Evolutionary conservation across 345 rosid genomes (phyloP).

Genomic region (Linum tenue): DNA sequence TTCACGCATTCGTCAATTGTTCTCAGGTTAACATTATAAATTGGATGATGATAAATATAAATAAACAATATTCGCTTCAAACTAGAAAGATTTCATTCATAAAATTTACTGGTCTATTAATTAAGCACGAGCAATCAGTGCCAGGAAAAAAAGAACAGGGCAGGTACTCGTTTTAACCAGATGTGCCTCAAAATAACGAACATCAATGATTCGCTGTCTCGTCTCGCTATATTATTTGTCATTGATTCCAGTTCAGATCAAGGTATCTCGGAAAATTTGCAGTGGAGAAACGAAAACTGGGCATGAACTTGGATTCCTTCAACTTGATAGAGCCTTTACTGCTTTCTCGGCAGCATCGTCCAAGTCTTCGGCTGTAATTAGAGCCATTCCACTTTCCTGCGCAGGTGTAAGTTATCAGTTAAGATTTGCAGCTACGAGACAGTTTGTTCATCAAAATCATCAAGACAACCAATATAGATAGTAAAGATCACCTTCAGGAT

Average conservation of each 20-base stretch:
- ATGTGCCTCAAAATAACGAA: no score
- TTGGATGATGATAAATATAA: no score
- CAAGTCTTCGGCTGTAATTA: constrained; percentile 86
- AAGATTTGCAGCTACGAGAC: background rate
- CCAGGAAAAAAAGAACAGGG: no score
- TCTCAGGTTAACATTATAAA: no score
- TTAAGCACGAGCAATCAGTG: no score
- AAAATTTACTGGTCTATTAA: no score
- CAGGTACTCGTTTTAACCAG: no score
- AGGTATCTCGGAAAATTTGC: background rate
- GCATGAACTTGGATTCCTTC: background rate
- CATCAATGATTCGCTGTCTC: no score
- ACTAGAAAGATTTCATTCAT: no score
- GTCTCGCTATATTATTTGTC: constrained; percentile 10
- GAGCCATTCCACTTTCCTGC: constrained; percentile 90
- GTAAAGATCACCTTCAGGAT: constrained; percentile 55
- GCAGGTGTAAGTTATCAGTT: constrained; percentile 1
- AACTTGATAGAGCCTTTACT: constrained; percentile 34
- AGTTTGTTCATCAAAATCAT: background rate
- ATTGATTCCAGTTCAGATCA: background rate
- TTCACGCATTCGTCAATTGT: no score
- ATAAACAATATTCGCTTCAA: no score
- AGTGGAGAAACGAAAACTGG: background rate
- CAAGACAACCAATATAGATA: background rate
- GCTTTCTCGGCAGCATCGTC: constrained; percentile 99